phyloP scores from a whole-genome alignment of 352 stramenopile genomes.

The Phytophthora gonapodyides region DNA sequence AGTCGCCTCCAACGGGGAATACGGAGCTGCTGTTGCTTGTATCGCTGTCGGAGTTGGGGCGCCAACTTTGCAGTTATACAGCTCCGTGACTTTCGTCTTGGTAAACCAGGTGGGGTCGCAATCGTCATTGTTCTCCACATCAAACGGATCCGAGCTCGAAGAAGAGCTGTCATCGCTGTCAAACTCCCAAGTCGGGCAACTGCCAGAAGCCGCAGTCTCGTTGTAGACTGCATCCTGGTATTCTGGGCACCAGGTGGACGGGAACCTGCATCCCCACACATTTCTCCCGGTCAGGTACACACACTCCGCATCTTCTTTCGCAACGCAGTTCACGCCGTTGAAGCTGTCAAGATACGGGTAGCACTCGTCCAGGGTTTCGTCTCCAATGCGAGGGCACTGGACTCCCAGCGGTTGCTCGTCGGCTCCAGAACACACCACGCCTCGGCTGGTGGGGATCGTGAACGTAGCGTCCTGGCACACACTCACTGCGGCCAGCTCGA shows the following conservation, averaged over 20 bases:
- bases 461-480: constrained; percentile 57
- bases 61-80: constrained; percentile 27
- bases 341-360: constrained; percentile 42
- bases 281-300: constrained; percentile 27
- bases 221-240: constrained; percentile 4
- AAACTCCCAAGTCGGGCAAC: constrained; percentile 40
- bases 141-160: constrained; percentile 18
- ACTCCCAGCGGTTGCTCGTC: constrained; percentile 29
- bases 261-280: constrained; percentile 51
- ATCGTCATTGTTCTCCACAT: constrained; percentile 7
- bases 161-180: constrained; percentile 14
- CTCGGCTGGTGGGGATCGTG: constrained; percentile 28
- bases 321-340: constrained; percentile 29
- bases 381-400: constrained; percentile 37
- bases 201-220: neutral
- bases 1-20: constrained; percentile 5
- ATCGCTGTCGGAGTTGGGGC: constrained; percentile 4
- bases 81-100: constrained; percentile 27
- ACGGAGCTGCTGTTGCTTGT: constrained; percentile 4
- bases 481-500: constrained; percentile 22
- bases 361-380: constrained; percentile 36
- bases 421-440: constrained; percentile 37
- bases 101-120: constrained; percentile 41
- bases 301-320: constrained; percentile 46
- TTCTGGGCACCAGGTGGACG: constrained; percentile 31